These are phyloP conservation scores for Guillardia theta DNA, from an alignment of 78 protist species.

Conservation along the genomic window DNA sequence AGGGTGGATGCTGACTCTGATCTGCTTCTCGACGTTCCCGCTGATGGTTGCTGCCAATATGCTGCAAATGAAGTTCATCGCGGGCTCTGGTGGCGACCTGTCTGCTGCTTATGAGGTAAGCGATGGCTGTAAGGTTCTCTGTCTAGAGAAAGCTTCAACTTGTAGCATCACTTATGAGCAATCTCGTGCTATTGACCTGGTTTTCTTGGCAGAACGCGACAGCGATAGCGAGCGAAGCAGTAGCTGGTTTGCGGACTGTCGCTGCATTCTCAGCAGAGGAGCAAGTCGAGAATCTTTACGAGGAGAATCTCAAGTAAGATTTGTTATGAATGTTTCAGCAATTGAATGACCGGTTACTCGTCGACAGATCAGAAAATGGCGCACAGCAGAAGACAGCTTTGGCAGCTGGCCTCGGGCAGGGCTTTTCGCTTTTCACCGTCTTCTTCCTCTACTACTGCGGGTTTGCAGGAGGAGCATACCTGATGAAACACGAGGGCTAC, in stretches of 20 bases:
- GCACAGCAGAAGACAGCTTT: not conserved
- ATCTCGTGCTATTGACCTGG: too few relatives aligned
- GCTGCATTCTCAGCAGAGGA: not conserved
- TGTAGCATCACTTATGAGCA: too few relatives aligned
- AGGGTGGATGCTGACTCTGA: constrained; percentile 12
- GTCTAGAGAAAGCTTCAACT: too few relatives aligned
- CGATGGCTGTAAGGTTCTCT: too few relatives aligned
- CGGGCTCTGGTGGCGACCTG: not conserved
- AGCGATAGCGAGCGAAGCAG: too few relatives aligned
- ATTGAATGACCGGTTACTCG: too few relatives aligned
- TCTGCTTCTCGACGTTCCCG: constrained; percentile 9
- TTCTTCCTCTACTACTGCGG: constrained; percentile 35
- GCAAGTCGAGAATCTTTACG: not conserved
- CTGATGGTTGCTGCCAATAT: not conserved
- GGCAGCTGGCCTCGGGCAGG: not conserved
- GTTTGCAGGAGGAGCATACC: not conserved
- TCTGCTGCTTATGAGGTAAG: too few relatives aligned
- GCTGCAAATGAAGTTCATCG: not conserved
- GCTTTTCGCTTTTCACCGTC: constrained; percentile 1
- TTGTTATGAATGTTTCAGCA: too few relatives aligned
- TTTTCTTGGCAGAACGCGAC: too few relatives aligned
- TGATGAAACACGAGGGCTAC: not conserved
- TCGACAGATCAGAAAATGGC: too few relatives aligned
- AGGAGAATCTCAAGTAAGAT: not conserved
- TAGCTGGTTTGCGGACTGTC: not conserved